A percentile compares a stretch with the other conserved stretches of the same genome.
Evolutionary conservation across 306 rosid species (phyloP).

Genomic region (Quercus agrifolia): DNA sequence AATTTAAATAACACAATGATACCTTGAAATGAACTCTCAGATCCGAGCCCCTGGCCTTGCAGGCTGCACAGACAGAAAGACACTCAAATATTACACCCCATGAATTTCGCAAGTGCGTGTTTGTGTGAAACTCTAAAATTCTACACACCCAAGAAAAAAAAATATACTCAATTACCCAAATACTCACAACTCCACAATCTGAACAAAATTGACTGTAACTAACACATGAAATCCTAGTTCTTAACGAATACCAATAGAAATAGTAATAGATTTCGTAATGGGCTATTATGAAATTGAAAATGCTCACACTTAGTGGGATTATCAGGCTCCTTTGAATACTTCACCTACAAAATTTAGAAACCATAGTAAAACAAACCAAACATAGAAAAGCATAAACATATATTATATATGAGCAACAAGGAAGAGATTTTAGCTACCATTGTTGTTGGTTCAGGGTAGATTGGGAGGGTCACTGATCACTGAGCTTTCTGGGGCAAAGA

Average conservation of each 20-base stretch:
- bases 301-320: slow-evolving; percentile 50
- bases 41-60: slow-evolving; percentile 65
- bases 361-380: not conserved
- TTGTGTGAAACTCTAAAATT: not conserved
- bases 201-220: not conserved
- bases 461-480: not conserved
- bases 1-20: not conserved
- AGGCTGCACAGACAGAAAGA: slow-evolving; percentile 37
- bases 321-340: slow-evolving; percentile 68
- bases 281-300: not conserved
- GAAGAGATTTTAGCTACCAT: not conserved
- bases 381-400: not conserved
- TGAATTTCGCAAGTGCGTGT: not conserved
- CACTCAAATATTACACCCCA: not conserved
- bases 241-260: too few species aligned
- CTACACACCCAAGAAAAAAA: too few species aligned
- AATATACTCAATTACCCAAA: not conserved
- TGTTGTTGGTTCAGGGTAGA: not conserved
- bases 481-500: not conserved
- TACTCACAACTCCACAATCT: not conserved
- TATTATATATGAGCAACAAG: not conserved
- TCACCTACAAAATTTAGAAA: slow-evolving; percentile 36
- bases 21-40: slow-evolving; percentile 72
- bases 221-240: not conserved
- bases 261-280: not conserved